Conservation (phyloP, 768 basidiomycete genomes). For the Coprinopsis sp. region DNA sequence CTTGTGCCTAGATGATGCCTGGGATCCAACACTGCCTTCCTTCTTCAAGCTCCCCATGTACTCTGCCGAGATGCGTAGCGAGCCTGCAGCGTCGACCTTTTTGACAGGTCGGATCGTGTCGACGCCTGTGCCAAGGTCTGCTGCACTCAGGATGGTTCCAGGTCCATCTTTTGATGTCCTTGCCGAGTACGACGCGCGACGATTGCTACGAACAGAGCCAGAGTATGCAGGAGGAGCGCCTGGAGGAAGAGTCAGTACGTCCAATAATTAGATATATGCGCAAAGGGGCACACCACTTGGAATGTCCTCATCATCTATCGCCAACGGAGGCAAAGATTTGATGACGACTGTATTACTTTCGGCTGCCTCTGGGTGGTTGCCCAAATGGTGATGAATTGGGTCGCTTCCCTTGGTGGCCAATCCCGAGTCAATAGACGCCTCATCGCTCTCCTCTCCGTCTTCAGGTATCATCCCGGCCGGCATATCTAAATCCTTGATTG, state of each 20-base stretch:
- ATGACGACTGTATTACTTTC: slow-evolving; percentile 78
- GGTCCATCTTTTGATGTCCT: slow-evolving; percentile 55
- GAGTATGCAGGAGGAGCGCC: slow-evolving; percentile 74
- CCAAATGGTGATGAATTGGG: slow-evolving; percentile 36
- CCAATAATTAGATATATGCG: slow-evolving; percentile 22
- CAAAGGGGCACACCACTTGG: slow-evolving; percentile 34
- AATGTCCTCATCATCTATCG: slow-evolving; percentile 38
- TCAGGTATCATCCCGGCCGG: slow-evolving; percentile 55
- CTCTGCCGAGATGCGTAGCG: slow-evolving; percentile 71
- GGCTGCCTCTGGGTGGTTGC: slow-evolving; percentile 48
- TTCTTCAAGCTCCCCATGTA: slow-evolving; percentile 71
- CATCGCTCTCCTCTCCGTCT: slow-evolving; percentile 46
- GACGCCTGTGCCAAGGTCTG: slow-evolving; percentile 81
- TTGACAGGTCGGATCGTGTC: slow-evolving; percentile 93
- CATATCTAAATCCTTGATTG: slow-evolving; percentile 59
- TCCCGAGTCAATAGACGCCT: slow-evolving; percentile 54
- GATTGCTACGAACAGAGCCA: slow-evolving; percentile 55
- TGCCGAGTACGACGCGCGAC: slow-evolving; percentile 77
- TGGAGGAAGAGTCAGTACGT: slow-evolving; percentile 21
- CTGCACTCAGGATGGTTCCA: slow-evolving; percentile 75
- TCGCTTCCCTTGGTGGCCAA: slow-evolving; percentile 66
- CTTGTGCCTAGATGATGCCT: slow-evolving; percentile 51
- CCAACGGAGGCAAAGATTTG: slow-evolving; percentile 35
- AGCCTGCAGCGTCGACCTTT: slow-evolving; percentile 79
- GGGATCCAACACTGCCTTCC: slow-evolving; percentile 44